Conservation (phyloP, 2,329 filamentous ascomycete species). For the Leptographium galeiforme region DNA sequence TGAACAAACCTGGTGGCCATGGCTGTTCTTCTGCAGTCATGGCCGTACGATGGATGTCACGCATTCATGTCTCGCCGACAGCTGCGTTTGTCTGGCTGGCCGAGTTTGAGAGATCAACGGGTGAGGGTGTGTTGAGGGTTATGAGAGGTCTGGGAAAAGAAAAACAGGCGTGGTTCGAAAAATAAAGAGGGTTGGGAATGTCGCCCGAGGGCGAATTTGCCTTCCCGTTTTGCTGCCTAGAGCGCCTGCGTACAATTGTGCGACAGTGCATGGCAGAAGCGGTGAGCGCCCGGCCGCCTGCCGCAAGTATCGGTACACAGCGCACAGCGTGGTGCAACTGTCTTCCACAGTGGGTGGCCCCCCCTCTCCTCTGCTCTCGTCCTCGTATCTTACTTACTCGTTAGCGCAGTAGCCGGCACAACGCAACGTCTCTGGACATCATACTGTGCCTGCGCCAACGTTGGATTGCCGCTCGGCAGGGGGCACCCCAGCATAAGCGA, state of each 20-base stretch:
- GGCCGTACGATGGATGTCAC: background rate
- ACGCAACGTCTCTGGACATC: background rate
- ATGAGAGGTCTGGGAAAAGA: background rate
- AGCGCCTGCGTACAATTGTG: background rate
- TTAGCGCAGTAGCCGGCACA: background rate
- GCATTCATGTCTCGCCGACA: background rate
- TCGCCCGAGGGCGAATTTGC: background rate
- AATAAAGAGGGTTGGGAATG: background rate
- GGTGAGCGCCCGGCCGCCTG: background rate
- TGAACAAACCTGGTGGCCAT: background rate
- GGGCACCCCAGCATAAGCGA: too few relatives aligned
- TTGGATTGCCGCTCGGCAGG: too few relatives aligned
- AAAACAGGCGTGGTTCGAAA: background rate
- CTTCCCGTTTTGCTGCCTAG: background rate
- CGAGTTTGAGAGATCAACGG: background rate
- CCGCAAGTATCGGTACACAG: background rate
- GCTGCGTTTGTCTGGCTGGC: background rate
- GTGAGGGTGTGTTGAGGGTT: background rate
- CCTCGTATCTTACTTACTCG: background rate
- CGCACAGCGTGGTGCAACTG: background rate
- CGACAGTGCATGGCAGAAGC: background rate
- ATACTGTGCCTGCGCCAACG: too few relatives aligned
- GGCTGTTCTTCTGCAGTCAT: background rate
- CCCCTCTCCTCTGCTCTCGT: background rate
- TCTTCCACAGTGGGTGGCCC: background rate